phyloP scores from a whole-genome alignment of 2,329 filamentous ascomycete genomes.

The Nannizzia gypsea region DNA sequence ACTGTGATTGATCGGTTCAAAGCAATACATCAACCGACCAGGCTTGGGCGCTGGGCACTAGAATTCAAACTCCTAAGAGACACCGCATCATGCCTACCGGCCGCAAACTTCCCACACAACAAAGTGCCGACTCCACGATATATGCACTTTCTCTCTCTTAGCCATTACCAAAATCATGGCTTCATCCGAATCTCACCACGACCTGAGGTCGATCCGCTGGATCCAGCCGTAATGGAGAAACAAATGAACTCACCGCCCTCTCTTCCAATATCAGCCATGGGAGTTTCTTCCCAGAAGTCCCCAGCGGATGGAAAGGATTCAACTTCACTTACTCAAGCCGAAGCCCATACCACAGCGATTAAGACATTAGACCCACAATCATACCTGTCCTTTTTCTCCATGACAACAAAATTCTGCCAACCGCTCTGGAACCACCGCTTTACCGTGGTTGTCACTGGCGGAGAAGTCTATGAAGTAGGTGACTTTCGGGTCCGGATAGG shows the following conservation, averaged over 20 bases:
- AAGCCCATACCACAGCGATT: constrained; percentile 19
- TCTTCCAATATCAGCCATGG: not conserved
- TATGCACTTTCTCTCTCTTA: constrained; percentile 33
- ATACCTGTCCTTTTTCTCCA: constrained; percentile 27
- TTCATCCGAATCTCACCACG: constrained; percentile 32
- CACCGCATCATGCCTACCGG: constrained; percentile 30
- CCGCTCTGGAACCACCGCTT: constrained; percentile 34
- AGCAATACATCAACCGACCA: constrained; percentile 25
- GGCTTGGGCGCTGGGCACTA: constrained; percentile 30
- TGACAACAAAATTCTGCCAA: constrained; percentile 32
- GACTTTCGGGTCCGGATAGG: constrained; percentile 34
- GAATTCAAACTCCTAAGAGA: constrained; percentile 35
- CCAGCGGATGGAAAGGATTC: not conserved
- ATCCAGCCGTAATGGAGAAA: not conserved
- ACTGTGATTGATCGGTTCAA: constrained; percentile 30
- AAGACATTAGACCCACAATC: constrained; percentile 28
- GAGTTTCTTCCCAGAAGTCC: not conserved
- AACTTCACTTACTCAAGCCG: not conserved
- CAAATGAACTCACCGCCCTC: not conserved
- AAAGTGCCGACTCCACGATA: constrained; percentile 25
- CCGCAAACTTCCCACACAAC: constrained; percentile 22
- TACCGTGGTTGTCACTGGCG: constrained; percentile 25
- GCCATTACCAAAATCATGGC: constrained; percentile 30
- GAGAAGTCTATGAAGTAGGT: constrained; percentile 31
- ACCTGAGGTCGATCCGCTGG: constrained; percentile 13